Evolutionary conservation across 495 filamentous ascomycete genomes (phyloP), one percentile per base, ranked within the genome.

Genomic region (Penicillium canescens): DNA sequence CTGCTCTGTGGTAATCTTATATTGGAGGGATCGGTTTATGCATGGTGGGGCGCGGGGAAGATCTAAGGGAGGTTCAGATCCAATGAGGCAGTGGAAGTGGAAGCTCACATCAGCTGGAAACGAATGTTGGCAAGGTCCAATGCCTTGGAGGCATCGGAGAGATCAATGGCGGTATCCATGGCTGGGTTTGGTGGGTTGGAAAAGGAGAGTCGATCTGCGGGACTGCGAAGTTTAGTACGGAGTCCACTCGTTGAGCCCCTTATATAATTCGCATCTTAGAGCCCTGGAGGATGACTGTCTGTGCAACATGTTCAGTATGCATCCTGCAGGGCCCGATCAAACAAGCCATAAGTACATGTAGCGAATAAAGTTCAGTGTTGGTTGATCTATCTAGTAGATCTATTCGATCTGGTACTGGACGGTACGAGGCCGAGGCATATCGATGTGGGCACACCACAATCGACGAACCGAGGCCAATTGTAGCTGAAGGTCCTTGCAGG

Each of bases 91-190:
- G n/a, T 28, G 46, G 52, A 12, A 34, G 20, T 40, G 14, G 40
- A 12, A 47, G 13, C 86, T 74, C 72, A 96, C 92, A 98, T 96
- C 48, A 98, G 73, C 70, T 98, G 93, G 74, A 89, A 96, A 55
- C 94, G 90, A 70, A 98, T 98, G 65, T 93, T 93, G 38, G 86
- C 78, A 34, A 98, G 81, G 61, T 97, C 92, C 59, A 98, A 77
- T 28, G 92, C 92, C 75, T 91, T 88, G 56, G 82, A 82, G 61
- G 82, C 78, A 71, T 97, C 86, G 13, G 83, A 88, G 33, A 96
- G 82, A 70, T 97, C 91, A 61, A 98, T 94, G 43, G 91, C 83
- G 8, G 88, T 73, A 65, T 98, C 94, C 94, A 98, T 98, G 56
- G 61, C 73, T 46, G 7, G 12, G 11, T 11, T 13, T 24, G 45